Base-by-base conservation (phyloP, 805 yeast species). In the Wickerhamomyces alni region DNA sequence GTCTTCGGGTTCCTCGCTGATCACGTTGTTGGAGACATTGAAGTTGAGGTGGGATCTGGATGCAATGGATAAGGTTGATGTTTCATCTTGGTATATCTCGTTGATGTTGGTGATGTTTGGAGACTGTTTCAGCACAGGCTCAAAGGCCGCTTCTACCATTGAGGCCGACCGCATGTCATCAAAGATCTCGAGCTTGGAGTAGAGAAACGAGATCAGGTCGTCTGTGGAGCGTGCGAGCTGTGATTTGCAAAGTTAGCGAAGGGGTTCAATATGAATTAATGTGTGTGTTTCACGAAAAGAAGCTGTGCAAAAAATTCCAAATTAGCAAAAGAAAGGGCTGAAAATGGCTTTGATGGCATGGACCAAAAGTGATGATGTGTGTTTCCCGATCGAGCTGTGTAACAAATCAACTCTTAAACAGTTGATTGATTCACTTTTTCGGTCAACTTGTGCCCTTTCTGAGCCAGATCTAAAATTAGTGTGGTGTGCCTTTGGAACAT, bases 1-100 rank as follows among this genome's bases (percentile, higher is more conserved):
- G n/a, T 44, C 46, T 33, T 47, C 54, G 1, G 47, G 47, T n/a
- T 50, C 55, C 32, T 52, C 57, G 30, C 35, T 34, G 21, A 54
- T 51, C 10, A 43, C 33, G 10, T 52, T 50, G 2, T 33, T 39
- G 2, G 57, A 33, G 3, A 50, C 35, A 25, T 54, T 42, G 17
- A 30, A 39, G 31, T 41, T 38, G 17, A 43, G 35, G 35, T 38
- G 44, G 5, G 12, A 33, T 10, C 32, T 34, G 6, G 46, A 42
- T 2, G 48, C 30, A 9, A 32, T 17, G 2, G 47, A 40, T 16
- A 42, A n/a, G 6, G 38, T 43, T 4, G 49, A 35, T 2, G 34
- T 17, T 9, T 46, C 38, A 22, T 48, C 47, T 27, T 46, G 41
- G 33, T 39, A 47, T 15, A 53, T 37, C 32, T 43, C 48, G 22